Conservation (phyloP, 1,139 yeast species). For the Suhomyces kunorum region DNA sequence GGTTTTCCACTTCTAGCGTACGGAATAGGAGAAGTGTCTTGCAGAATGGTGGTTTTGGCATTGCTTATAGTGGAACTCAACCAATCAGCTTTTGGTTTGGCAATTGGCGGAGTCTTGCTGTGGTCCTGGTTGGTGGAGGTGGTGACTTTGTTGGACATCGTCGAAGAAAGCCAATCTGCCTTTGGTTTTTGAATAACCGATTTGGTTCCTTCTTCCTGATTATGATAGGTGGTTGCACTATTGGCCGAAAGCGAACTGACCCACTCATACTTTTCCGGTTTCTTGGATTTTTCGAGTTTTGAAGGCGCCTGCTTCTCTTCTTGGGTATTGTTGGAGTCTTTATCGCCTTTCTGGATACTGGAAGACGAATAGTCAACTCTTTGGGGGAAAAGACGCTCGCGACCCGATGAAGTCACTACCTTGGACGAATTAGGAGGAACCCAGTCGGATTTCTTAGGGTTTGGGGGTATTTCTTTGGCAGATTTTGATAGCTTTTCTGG, state of each 20-base stretch:
- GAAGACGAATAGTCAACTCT: slow-evolving; percentile 17
- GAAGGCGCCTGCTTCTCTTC: neutral
- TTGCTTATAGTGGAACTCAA: slow-evolving; percentile 18
- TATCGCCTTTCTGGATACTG: slow-evolving; percentile 12
- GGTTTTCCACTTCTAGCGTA: neutral
- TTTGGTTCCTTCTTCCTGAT: slow-evolving; percentile 3
- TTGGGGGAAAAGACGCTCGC: slow-evolving; percentile 19
- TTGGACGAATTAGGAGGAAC: slow-evolving; percentile 16
- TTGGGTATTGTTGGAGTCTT: neutral
- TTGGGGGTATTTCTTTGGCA: no score
- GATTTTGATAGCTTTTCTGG: slow-evolving; percentile 1
- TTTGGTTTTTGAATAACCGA: slow-evolving; percentile 7
- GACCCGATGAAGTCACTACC: slow-evolving; percentile 12
- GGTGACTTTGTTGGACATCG: slow-evolving; percentile 16
- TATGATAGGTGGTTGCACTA: slow-evolving; percentile 8
- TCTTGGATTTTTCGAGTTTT: slow-evolving; percentile 11
- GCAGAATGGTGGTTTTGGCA: slow-evolving; percentile 14
- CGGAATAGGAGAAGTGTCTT: slow-evolving; percentile 8
- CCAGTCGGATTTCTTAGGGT: slow-evolving; percentile 11
- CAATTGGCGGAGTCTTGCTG: slow-evolving; percentile 8
- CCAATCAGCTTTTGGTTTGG: slow-evolving; percentile 19
- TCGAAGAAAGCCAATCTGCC: slow-evolving; percentile 24
- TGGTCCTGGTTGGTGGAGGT: slow-evolving; percentile 13
- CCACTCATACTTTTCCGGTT: slow-evolving; percentile 15
- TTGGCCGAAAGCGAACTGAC: slow-evolving; percentile 11